phyloP scores from a whole-genome alignment of 1,139 yeast genomes.

The Tardiomyces blankii region DNA sequence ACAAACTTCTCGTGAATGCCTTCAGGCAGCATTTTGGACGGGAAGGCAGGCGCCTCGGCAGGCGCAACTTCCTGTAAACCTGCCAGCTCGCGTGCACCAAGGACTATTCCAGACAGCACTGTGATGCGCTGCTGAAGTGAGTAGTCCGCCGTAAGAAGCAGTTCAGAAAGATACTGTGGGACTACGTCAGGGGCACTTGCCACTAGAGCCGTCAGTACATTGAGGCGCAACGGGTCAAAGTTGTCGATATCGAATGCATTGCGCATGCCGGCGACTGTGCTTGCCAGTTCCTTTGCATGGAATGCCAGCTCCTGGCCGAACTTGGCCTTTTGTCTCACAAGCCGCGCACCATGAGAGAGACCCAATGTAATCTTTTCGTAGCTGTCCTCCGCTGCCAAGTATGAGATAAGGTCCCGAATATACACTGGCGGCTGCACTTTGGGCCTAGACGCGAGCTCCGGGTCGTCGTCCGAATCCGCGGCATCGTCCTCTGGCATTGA shows the following conservation, averaged over 20 bases:
- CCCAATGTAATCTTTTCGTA: slow-evolving; percentile 44
- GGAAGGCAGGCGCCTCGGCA: slow-evolving; percentile 15
- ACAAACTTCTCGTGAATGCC: slow-evolving; percentile 29
- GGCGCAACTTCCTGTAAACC: slow-evolving; percentile 33
- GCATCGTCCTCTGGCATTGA: slow-evolving; percentile 13
- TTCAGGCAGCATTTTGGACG: slow-evolving; percentile 38
- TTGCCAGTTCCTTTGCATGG: slow-evolving; percentile 38
- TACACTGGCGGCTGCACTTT: slow-evolving; percentile 46
- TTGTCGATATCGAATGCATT: slow-evolving; percentile 39
- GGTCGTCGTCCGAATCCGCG: slow-evolving; percentile 8
- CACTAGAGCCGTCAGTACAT: slow-evolving; percentile 42
- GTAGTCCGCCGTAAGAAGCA: slow-evolving; percentile 50
- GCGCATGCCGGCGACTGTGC: slow-evolving; percentile 35
- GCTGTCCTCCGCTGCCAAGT: slow-evolving; percentile 37
- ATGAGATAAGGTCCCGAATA: slow-evolving; percentile 48
- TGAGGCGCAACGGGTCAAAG: slow-evolving; percentile 41
- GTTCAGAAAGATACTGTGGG: slow-evolving; percentile 28
- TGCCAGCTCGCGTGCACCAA: slow-evolving; percentile 41
- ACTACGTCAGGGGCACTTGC: slow-evolving; percentile 36
- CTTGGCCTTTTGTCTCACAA: slow-evolving; percentile 41
- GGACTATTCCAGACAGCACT: slow-evolving; percentile 43
- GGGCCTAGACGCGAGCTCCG: slow-evolving; percentile 32
- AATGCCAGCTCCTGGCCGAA: slow-evolving; percentile 45
- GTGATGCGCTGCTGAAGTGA: slow-evolving; percentile 51
- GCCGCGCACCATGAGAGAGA: slow-evolving; percentile 40